Evolutionary conservation across 441 rosid genomes (phyloP).

Genomic region (Dalechampia spathulata): DNA sequence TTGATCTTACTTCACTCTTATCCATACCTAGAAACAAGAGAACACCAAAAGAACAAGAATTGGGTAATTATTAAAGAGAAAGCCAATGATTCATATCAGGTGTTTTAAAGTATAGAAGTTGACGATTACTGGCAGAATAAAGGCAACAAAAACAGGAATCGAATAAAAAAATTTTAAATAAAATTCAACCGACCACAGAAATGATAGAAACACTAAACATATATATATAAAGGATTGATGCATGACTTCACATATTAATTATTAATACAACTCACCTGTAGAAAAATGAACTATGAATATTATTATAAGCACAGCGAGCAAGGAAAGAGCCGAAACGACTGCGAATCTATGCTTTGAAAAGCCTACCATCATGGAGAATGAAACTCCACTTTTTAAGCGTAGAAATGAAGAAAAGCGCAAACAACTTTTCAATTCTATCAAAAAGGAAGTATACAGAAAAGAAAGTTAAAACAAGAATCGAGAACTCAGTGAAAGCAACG

Average conservation of each 20-base stretch:
- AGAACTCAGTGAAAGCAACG: conserved; percentile 1
- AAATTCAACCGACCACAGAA: background rate
- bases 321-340: conserved; percentile 12
- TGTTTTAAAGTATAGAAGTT: background rate
- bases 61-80: background rate
- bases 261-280: conserved; percentile 28
- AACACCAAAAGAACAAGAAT: background rate
- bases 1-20: background rate
- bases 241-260: too few relatives aligned
- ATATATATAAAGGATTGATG: too few relatives aligned
- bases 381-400: conserved; percentile 2
- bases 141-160: background rate
- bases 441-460: background rate
- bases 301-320: conserved; percentile 13
- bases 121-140: background rate
- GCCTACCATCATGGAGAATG: conserved; percentile 12
- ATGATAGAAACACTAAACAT: conserved; percentile 11
- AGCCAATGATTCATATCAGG: background rate
- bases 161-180: background rate
- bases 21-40: background rate
- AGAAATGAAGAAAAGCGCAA: background rate
- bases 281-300: conserved; percentile 12
- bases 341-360: conserved; percentile 12
- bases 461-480: background rate
- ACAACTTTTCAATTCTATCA: background rate